Percentiles rank a stretch among this genome's conserved stretches.
Evolutionary conservation across 106 monocot species (phyloP).

Genomic region (Agapanthus africanus): DNA sequence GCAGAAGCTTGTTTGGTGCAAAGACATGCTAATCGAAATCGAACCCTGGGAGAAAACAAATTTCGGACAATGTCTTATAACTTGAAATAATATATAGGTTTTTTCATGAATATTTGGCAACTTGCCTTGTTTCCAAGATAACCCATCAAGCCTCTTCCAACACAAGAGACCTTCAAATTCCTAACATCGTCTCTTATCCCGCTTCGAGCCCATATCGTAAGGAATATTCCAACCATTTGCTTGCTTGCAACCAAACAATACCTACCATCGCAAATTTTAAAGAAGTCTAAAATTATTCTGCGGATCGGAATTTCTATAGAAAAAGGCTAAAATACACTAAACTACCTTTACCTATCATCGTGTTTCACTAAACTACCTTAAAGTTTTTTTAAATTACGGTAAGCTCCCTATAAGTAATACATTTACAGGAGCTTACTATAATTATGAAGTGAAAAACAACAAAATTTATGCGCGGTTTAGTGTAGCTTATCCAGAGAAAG

Average conservation of each 20-base stretch:
- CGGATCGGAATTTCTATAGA: not conserved
- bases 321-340: no score
- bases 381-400: no score
- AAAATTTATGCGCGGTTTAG: no score
- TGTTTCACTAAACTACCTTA: no score
- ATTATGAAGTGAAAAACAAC: no score
- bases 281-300: not conserved
- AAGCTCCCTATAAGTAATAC: no score
- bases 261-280: conserved; percentile 14
- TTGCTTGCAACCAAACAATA: conserved; percentile 75
- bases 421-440: no score
- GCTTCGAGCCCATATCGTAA: conserved; percentile 57
- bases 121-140: conserved; percentile 79
- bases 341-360: no score
- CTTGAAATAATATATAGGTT: no score
- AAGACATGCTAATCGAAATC: conserved; percentile 73
- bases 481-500: no score
- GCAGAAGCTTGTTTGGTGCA: conserved; percentile 79
- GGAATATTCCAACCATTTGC: conserved; percentile 84
- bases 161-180: conserved; percentile 70
- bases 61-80: no score
- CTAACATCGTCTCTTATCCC: conserved; percentile 57
- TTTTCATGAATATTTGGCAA: no score
- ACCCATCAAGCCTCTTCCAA: conserved; percentile 78
- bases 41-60: conserved; percentile 56